These are phyloP conservation scores for Neurospora sp. DNA, from an alignment of 495 filamentous ascomycete species.

Conservation along the genomic window DNA sequence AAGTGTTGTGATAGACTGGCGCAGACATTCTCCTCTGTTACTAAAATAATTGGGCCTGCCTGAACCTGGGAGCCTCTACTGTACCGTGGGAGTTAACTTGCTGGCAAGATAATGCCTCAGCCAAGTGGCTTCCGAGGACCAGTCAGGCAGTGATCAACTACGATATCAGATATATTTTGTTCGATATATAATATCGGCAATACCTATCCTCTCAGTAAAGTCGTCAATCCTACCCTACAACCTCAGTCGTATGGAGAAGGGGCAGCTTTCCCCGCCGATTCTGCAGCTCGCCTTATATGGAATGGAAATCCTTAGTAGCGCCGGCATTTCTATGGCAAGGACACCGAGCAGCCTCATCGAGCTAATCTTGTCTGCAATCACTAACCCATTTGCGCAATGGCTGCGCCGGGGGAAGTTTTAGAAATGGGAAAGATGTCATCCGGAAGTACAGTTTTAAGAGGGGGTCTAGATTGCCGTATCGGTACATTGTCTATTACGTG, in stretches of 20 bases:
- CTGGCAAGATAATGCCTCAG: background rate
- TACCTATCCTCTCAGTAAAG: background rate
- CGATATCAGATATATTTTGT: background rate
- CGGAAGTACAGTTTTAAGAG: background rate
- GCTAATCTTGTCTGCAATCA: background rate
- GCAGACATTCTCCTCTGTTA: background rate
- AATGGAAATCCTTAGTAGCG: background rate
- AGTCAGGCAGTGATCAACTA: background rate
- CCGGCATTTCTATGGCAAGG: background rate
- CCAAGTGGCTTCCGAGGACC: background rate
- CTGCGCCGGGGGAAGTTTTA: background rate
- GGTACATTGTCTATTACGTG: background rate
- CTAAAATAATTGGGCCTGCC: background rate
- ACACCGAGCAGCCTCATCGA: background rate
- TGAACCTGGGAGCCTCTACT: background rate
- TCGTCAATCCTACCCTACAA: background rate
- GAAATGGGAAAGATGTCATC: background rate
- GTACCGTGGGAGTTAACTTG: background rate
- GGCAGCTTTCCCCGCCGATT: background rate
- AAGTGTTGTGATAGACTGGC: background rate
- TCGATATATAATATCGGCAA: background rate
- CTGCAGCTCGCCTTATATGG: background rate
- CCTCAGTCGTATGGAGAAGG: background rate
- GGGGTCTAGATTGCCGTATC: background rate
- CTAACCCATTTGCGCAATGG: background rate